A percentile compares a stretch with the other conserved stretches of the same genome.
These are phyloP conservation scores for Fusarium stilboides DNA, from an alignment of 2,329 filamentous ascomycete genomes.

Conservation along the genomic window DNA sequence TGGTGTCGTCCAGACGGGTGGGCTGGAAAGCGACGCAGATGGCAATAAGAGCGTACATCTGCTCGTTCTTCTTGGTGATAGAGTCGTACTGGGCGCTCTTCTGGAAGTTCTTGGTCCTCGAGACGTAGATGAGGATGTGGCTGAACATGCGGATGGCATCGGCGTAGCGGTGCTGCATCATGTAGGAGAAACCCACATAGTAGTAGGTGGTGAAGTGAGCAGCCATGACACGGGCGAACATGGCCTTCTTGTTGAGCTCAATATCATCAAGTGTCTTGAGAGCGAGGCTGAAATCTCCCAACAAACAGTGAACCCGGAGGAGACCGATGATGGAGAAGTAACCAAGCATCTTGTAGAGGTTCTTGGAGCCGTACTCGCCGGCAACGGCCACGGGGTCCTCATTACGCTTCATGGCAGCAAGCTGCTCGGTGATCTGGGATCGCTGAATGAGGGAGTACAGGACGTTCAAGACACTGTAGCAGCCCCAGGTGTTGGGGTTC, in stretches of 20 bases:
- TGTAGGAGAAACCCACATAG: constrained; percentile 99
- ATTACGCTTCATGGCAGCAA: constrained; percentile 92
- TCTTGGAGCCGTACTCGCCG: constrained; percentile 94
- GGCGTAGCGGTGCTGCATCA: constrained; percentile 99
- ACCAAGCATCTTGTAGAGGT: constrained; percentile 96
- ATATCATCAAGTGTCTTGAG: constrained; percentile 99
- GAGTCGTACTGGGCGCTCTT: constrained; percentile 99
- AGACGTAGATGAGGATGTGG: constrained; percentile 99
- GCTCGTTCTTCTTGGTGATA: constrained; percentile 99
- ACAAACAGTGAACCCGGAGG: constrained; percentile 93
- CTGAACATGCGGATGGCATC: constrained; percentile 99
- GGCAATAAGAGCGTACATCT: constrained; percentile 99
- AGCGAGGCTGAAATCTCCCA: constrained; percentile 97
- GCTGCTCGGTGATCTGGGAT: constrained; percentile 98
- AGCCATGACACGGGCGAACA: constrained; percentile 99
- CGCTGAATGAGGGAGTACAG: constrained; percentile 99
- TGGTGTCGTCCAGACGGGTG: constrained; percentile 96
- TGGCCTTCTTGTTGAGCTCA: constrained; percentile 99
- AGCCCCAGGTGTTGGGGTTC: constrained; percentile 99
- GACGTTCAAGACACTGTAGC: constrained; percentile 99
- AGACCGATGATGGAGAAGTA: constrained; percentile 99
- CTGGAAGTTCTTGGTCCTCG: constrained; percentile 99
- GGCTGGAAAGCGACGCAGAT: constrained; percentile 99
- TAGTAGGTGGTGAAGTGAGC: constrained; percentile 99
- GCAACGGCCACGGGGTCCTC: constrained; percentile 91